Conservation (phyloP, 1,284 basidiomycete species). For the Malassezia restricta region DNA sequence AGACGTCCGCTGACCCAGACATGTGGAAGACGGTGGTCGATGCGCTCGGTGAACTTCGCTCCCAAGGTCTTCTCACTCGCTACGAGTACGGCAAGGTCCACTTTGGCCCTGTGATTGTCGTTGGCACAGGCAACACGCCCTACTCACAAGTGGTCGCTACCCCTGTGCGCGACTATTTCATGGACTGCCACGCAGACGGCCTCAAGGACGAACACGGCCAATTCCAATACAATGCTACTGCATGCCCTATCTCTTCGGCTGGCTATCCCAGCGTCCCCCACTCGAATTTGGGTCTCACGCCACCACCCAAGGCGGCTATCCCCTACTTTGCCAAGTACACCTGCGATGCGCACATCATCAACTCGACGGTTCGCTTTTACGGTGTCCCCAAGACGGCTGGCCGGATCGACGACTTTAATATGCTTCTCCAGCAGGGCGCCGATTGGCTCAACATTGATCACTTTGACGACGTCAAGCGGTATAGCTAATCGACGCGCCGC, state of each 20-base stretch:
- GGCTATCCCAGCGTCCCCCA: neutral
- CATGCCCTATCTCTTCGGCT: slow-evolving; percentile 22
- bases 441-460: slow-evolving; percentile 8
- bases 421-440: slow-evolving; percentile 3
- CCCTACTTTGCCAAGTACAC: slow-evolving; percentile 8
- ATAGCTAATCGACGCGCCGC: neutral
- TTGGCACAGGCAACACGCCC: slow-evolving; percentile 34
- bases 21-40: slow-evolving; percentile 18
- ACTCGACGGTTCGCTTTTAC: slow-evolving; percentile 16
- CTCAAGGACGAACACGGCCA: slow-evolving; percentile 14
- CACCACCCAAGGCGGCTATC: slow-evolving; percentile 9
- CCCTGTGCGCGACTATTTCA: slow-evolving; percentile 19
- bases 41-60: slow-evolving; percentile 20
- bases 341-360: slow-evolving; percentile 9
- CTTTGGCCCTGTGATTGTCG: slow-evolving; percentile 23
- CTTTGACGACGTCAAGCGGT: neutral
- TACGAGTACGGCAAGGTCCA: slow-evolving; percentile 14
- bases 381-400: neutral
- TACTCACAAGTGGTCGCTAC: slow-evolving; percentile 17
- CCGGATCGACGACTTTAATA: slow-evolving; percentile 1
- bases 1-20: slow-evolving; percentile 24
- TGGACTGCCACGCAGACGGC: slow-evolving; percentile 26
- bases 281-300: slow-evolving; percentile 17
- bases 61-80: slow-evolving; percentile 23
- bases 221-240: slow-evolving; percentile 19